Evolutionary conservation across 805 yeast genomes (phyloP).

Genomic region (Monosporozyma servazzii): DNA sequence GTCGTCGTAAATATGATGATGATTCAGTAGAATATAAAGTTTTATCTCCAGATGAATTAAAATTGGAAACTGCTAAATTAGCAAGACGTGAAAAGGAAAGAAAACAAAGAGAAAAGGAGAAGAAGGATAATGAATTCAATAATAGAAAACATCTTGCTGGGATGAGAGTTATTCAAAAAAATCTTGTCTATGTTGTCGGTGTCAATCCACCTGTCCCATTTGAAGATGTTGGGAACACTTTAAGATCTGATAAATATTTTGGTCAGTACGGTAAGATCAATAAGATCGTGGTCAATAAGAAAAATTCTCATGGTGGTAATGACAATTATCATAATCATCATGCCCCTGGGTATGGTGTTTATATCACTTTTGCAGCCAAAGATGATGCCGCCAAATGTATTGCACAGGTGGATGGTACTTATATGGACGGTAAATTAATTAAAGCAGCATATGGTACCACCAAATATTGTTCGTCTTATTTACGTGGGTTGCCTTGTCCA

Average conservation of each 20-base stretch:
- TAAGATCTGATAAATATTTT: conserved; percentile 85
- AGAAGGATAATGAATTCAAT: conserved; percentile 76
- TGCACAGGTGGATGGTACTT: conserved; percentile 81
- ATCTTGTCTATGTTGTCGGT: conserved; percentile 92
- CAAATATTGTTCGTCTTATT: conserved; percentile 91
- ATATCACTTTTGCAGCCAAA: conserved; percentile 84
- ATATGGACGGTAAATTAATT: conserved; percentile 81
- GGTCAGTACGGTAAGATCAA: conserved; percentile 97
- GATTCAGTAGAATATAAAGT: conserved; percentile 82
- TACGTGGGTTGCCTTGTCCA: conserved; percentile 93
- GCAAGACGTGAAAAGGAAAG: conserved; percentile 73
- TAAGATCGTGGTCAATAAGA: conserved; percentile 85
- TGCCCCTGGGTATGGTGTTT: conserved; percentile 79
- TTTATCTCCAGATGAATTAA: conserved; percentile 76
- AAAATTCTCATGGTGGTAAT: conserved; percentile 36
- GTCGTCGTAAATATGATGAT: conserved; percentile 90
- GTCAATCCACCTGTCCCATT: conserved; percentile 67
- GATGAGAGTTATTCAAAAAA: conserved; percentile 96
- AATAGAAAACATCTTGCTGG: conserved; percentile 88
- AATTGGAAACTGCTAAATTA: conserved; percentile 68
- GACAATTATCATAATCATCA: conserved; percentile 23
- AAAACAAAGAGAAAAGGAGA: conserved; percentile 83
- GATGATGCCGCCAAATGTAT: conserved; percentile 96
- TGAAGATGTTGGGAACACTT: conserved; percentile 72
- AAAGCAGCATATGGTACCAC: conserved; percentile 98